Conservation (phyloP, 192 early-diverging fungal genomes). For the Allomyces macrogynus region DNA sequence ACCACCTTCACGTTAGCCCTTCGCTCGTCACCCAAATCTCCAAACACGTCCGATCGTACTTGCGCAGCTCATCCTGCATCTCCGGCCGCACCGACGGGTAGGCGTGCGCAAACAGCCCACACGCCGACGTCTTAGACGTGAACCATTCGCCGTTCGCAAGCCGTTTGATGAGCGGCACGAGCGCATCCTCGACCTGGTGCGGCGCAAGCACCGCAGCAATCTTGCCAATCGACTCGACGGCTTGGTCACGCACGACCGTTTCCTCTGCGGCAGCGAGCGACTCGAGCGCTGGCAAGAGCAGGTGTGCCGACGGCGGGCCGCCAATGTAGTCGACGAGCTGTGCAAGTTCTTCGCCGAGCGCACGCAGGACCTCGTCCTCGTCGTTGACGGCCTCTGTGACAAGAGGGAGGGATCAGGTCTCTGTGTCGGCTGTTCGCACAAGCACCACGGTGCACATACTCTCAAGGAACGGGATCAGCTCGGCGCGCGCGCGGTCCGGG, state of each 20-base stretch:
- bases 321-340: constrained; percentile 83
- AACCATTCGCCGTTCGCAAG: constrained; percentile 94
- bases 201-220: constrained; percentile 51
- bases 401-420: too few relatives aligned
- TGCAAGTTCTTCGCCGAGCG: constrained; percentile 84
- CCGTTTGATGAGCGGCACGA: constrained; percentile 78
- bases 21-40: background rate
- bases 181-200: constrained; percentile 66
- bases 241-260: constrained; percentile 94
- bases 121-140: constrained; percentile 81
- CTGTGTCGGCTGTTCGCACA: too few relatives aligned
- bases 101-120: constrained; percentile 73
- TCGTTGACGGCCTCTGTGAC: constrained; percentile 88
- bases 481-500: constrained; percentile 76
- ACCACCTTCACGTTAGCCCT: background rate
- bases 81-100: constrained; percentile 50
- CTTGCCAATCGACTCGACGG: constrained; percentile 83
- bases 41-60: constrained; percentile 15
- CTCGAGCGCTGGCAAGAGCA: constrained; percentile 79
- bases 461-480: constrained; percentile 95
- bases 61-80: constrained; percentile 70
- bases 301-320: constrained; percentile 63
- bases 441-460: constrained; percentile 22
- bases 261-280: constrained; percentile 95
- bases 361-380: constrained; percentile 89